Evolutionary conservation across 495 filamentous ascomycete species (phyloP).

Genomic region (Astrothelium macrocarpum): DNA sequence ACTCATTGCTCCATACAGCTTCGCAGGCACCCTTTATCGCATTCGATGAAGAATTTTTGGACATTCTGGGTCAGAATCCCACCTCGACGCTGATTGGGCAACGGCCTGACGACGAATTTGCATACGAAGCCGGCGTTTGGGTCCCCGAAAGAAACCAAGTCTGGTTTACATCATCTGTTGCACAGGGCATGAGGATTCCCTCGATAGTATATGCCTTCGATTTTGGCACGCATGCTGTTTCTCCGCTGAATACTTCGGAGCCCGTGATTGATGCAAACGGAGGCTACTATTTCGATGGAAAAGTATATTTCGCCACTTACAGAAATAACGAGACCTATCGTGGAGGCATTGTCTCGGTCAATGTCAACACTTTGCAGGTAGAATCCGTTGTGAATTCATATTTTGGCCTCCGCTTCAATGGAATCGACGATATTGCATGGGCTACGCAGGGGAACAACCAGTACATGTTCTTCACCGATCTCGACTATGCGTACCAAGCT

Average conservation of each 20-base stretch:
- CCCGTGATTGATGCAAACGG: neutral
- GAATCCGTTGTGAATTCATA: constrained; percentile 6
- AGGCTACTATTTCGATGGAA: constrained; percentile 8
- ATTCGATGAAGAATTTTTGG: constrained; percentile 5
- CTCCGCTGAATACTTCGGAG: neutral
- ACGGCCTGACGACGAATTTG: constrained; percentile 5
- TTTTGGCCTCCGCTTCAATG: constrained; percentile 9
- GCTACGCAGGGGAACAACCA: neutral
- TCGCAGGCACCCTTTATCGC: constrained; percentile 1
- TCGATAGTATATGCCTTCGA: neutral
- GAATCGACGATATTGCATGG: constrained; percentile 9
- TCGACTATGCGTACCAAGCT: neutral
- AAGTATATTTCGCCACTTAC: constrained; percentile 7
- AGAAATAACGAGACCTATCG: neutral
- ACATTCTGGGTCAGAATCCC: constrained; percentile 6
- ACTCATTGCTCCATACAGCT: neutral
- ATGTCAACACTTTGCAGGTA: constrained; percentile 6
- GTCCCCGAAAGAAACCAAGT: constrained; percentile 6
- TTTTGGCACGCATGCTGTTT: neutral
- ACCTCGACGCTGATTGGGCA: constrained; percentile 1
- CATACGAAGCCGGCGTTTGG: constrained; percentile 8
- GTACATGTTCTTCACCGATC: constrained; percentile 10
- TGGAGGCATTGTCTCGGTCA: constrained; percentile 2
- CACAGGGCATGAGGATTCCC: neutral
- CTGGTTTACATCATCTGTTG: constrained; percentile 3